Percentiles rank a stretch among this genome's conserved stretches.
These are phyloP conservation scores for Thelephora ganbajun DNA, from an alignment of 768 basidiomycete genomes.

Conservation along the genomic window DNA sequence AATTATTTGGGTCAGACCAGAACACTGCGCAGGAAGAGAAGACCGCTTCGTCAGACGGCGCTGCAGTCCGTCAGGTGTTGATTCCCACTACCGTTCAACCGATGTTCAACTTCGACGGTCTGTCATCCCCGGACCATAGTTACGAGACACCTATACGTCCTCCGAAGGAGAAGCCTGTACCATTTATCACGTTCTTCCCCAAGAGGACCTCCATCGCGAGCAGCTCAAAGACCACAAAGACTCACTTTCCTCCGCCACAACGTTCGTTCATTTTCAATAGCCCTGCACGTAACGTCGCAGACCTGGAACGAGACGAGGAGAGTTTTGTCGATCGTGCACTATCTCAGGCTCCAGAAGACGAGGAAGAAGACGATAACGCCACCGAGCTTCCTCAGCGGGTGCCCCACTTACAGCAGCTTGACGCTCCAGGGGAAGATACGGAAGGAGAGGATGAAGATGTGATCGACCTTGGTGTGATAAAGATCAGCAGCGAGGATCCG, in stretches of 20 bases:
- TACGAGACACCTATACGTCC: background rate
- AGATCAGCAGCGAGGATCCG: slow-evolving; percentile 77
- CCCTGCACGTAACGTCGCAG: background rate
- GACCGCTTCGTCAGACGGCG: background rate
- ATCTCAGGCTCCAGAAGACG: slow-evolving; percentile 8
- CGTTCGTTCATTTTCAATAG: background rate
- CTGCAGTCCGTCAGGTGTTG: background rate
- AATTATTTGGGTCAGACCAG: no score
- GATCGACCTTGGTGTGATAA: slow-evolving; percentile 50
- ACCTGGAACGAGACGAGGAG: slow-evolving; percentile 8
- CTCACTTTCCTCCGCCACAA: background rate
- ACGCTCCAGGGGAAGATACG: background rate
- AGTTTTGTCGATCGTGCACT: slow-evolving; percentile 9
- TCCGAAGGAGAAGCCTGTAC: background rate
- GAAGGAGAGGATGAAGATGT: slow-evolving; percentile 18
- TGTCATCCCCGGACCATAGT: background rate
- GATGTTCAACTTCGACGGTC: background rate
- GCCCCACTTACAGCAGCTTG: background rate
- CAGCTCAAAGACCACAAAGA: background rate
- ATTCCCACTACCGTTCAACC: background rate
- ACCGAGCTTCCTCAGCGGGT: background rate
- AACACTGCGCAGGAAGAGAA: background rate
- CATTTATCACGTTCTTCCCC: no score
- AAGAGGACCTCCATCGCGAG: background rate
- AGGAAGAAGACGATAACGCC: slow-evolving; percentile 5